Conservation (phyloP, 2,329 filamentous ascomycete species). For the Rhinocladiella similis region DNA sequence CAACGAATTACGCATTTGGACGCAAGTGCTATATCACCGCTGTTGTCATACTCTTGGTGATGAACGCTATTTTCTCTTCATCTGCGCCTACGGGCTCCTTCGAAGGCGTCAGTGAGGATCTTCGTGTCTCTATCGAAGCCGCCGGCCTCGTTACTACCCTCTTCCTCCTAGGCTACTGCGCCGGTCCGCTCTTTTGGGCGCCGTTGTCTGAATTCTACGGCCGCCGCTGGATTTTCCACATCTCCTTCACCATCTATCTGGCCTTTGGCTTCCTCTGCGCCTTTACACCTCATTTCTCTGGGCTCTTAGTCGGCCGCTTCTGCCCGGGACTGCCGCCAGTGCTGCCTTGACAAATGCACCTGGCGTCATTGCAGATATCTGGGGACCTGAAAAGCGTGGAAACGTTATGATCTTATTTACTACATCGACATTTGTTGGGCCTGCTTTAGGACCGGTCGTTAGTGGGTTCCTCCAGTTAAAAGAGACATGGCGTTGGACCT, state of each 20-base stretch:
- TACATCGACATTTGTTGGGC: neutral
- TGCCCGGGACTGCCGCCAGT: neutral
- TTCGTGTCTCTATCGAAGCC: too few relatives aligned
- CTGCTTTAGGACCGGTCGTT: conserved; percentile 2
- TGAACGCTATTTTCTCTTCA: too few relatives aligned
- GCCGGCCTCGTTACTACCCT: conserved; percentile 39
- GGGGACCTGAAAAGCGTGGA: too few relatives aligned
- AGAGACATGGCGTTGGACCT: conserved; percentile 46
- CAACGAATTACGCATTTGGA: too few relatives aligned
- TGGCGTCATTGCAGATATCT: conserved; percentile 1
- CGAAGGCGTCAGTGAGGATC: too few relatives aligned
- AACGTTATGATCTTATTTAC: neutral
- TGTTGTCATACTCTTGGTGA: too few relatives aligned
- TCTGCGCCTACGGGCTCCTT: too few relatives aligned
- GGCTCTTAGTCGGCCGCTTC: conserved; percentile 62
- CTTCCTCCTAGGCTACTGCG: conserved; percentile 59
- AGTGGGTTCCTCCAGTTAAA: conserved; percentile 15
- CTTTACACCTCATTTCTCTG: conserved; percentile 53
- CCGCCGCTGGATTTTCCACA: conserved; percentile 55
- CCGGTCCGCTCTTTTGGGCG: conserved; percentile 58
- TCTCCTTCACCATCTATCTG: conserved; percentile 61
- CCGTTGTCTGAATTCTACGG: conserved; percentile 66
- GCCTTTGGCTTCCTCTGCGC: conserved; percentile 58
- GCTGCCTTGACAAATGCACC: neutral
- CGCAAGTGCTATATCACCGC: too few relatives aligned